Base-by-base conservation (phyloP, 2,329 filamentous ascomycete genomes). In the Colletotrichum chrysophilum region DNA sequence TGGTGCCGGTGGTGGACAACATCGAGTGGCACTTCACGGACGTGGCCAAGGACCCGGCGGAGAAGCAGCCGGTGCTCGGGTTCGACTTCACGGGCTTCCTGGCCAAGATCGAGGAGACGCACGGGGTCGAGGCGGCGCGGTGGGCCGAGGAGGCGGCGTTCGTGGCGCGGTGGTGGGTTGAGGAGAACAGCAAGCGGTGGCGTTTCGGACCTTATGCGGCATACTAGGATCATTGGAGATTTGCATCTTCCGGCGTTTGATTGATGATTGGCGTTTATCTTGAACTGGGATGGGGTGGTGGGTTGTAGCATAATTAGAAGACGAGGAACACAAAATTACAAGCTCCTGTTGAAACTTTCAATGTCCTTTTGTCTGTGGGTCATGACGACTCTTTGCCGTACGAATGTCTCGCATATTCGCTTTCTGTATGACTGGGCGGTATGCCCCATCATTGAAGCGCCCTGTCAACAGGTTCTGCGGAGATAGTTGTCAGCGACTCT, bases 121-220 rank as follows among this genome's bases (percentile, higher is more conserved):
- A 76, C 58, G 78, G 78, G 8, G 10, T 70, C 10, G 76, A 70
- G 4, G 76, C 78, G 4, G 77, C 77, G 21, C 65, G 70, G 2
- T 79, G 78, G 78, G 75, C 74, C 38, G 70, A 66, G 26, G 78
- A 79, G 68, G 78, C 78, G 28, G 77, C 77, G n/a, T 74, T 75
- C 34, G 67, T 79, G 18, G 75, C 72, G 14, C 58, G 76, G 70
- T 79, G 78, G 78, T 79, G 77, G 76, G 71, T 74, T 10, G 38
- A 72, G 28, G 78, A 79, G 56, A 71, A 68, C 18, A 72, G 64
- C 70, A 72, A 52, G 10, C 70, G 70, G 24, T 72, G 70, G 70
- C 64, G 55, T 26, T 72, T 68, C 21, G 70, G 70, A 14, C 70
- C 70, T n/a, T 68, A 72, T 24, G 64, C 64, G 14, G n/a, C 70